Evolutionary conservation across 345 rosid species (phyloP).

Genomic region (Pugionium cornutum): DNA sequence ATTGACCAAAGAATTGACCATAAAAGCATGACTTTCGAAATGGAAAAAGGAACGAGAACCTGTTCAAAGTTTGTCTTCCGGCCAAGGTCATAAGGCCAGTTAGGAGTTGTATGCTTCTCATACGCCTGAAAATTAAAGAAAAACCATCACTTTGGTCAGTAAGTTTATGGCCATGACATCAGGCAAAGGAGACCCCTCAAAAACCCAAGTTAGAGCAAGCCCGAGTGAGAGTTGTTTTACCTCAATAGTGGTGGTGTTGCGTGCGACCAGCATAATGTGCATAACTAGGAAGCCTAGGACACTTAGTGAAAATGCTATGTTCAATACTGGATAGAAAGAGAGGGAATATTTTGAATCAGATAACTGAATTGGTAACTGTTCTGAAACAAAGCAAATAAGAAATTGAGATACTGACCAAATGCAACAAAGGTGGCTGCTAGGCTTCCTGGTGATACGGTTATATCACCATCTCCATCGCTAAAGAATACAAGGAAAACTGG

Average conservation of each 20-base stretch:
- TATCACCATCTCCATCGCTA: slow-evolving; percentile 55
- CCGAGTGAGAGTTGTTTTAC: slow-evolving; percentile 41
- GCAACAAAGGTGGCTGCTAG: slow-evolving; percentile 72
- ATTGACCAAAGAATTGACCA: not conserved
- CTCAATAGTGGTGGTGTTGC: slow-evolving; percentile 86
- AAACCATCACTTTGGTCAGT: slow-evolving; percentile 18
- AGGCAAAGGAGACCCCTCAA: slow-evolving; percentile 14
- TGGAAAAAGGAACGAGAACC: slow-evolving; percentile 47
- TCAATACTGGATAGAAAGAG: slow-evolving; percentile 55
- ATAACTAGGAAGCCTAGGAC: slow-evolving; percentile 78
- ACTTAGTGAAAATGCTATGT: slow-evolving; percentile 74
- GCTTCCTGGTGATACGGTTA: slow-evolving; percentile 63
- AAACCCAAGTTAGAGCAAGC: not conserved
- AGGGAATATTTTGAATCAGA: slow-evolving; percentile 9
- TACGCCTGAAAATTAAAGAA: slow-evolving; percentile 51
- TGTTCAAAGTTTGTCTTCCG: slow-evolving; percentile 75
- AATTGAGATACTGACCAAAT: slow-evolving; percentile 52
- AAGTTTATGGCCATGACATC: slow-evolving; percentile 12
- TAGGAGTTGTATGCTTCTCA: slow-evolving; percentile 63
- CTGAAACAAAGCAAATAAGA: not conserved
- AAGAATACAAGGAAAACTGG: slow-evolving; percentile 72
- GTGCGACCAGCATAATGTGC: slow-evolving; percentile 62
- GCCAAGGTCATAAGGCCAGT: slow-evolving; percentile 81
- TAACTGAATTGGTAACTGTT: not conserved
- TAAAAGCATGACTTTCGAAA: slow-evolving; percentile 21